Evolutionary conservation across 495 filamentous ascomycete genomes (phyloP).

Genomic region (Penicillium verhagenii): DNA sequence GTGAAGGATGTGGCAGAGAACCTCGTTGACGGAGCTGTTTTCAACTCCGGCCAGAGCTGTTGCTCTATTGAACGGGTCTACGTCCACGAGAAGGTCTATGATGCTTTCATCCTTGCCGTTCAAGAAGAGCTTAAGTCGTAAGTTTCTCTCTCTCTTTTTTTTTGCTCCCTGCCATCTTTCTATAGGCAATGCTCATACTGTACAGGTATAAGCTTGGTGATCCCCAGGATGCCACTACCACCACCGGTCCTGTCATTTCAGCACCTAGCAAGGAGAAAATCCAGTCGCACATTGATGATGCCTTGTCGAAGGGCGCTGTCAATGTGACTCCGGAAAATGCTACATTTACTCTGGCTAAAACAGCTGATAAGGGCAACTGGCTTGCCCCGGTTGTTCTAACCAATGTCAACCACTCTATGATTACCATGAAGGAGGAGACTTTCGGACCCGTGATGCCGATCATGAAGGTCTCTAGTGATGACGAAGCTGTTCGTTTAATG

Average conservation of each 20-base stretch:
- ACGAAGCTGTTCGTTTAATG: constrained; percentile 82
- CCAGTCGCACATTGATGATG: constrained; percentile 76
- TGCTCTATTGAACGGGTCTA: constrained; percentile 92
- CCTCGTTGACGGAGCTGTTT: constrained; percentile 90
- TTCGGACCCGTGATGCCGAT: constrained; percentile 94
- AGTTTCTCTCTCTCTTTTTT: background rate
- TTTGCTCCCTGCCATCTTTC: background rate
- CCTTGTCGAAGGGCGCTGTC: constrained; percentile 76
- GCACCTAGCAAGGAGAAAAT: constrained; percentile 69
- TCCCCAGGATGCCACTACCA: constrained; percentile 72
- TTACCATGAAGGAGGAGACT: constrained; percentile 91
- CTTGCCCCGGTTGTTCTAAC: constrained; percentile 81
- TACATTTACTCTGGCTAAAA: constrained; percentile 57
- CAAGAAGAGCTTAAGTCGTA: constrained; percentile 67
- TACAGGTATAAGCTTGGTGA: constrained; percentile 84
- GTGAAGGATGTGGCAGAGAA: constrained; percentile 86
- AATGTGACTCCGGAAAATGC: constrained; percentile 80
- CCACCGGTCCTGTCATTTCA: constrained; percentile 88
- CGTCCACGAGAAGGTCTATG: constrained; percentile 80
- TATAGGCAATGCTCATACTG: background rate
- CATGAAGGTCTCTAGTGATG: constrained; percentile 84
- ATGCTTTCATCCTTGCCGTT: constrained; percentile 70
- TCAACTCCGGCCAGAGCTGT: constrained; percentile 97
- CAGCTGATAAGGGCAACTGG: constrained; percentile 75
- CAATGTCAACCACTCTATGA: constrained; percentile 81